phyloP scores from a whole-genome alignment of 2,329 filamentous ascomycete genomes.

The Fusarium concolor region DNA sequence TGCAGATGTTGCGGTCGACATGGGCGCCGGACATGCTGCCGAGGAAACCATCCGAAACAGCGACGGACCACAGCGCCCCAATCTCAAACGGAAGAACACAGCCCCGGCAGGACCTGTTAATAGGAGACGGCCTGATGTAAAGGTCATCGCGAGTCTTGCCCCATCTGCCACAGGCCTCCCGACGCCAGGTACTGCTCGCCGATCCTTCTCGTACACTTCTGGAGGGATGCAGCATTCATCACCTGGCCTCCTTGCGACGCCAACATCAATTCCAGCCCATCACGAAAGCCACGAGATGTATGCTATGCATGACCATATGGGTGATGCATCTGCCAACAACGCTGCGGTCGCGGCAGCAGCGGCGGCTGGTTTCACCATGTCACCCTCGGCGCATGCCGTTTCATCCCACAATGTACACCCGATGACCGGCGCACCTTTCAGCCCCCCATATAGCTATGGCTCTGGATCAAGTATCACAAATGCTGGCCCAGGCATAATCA shows the following conservation, averaged over 20 bases:
- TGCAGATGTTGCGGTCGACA: conserved; percentile 72
- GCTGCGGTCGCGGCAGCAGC: conserved; percentile 52
- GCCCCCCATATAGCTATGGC: conserved; percentile 57
- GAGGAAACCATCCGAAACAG: conserved; percentile 58
- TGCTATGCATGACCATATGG: conserved; percentile 51
- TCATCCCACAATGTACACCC: conserved; percentile 47
- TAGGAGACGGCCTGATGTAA: conserved; percentile 56
- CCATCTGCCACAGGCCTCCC: conserved; percentile 44
- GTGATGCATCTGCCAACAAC: conserved; percentile 51
- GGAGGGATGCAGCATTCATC: conserved; percentile 54
- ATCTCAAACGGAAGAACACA: conserved; percentile 63
- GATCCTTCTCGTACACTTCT: conserved; percentile 53
- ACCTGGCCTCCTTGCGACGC: conserved; percentile 54
- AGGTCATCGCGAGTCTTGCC: conserved; percentile 48
- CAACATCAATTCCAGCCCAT: conserved; percentile 53
- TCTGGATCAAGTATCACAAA: conserved; percentile 48
- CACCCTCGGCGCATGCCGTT: conserved; percentile 36
- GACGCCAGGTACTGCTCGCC: conserved; percentile 51
- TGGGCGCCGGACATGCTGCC: conserved; percentile 67
- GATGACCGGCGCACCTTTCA: conserved; percentile 53
- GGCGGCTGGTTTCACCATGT: conserved; percentile 52
- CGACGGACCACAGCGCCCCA: conserved; percentile 50
- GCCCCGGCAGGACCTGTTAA: conserved; percentile 52
- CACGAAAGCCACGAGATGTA: conserved; percentile 50
- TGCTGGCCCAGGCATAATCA: conserved; percentile 45